phyloP scores from a whole-genome alignment of 2,329 filamentous ascomycete genomes.

The Clonostachys rosea region DNA sequence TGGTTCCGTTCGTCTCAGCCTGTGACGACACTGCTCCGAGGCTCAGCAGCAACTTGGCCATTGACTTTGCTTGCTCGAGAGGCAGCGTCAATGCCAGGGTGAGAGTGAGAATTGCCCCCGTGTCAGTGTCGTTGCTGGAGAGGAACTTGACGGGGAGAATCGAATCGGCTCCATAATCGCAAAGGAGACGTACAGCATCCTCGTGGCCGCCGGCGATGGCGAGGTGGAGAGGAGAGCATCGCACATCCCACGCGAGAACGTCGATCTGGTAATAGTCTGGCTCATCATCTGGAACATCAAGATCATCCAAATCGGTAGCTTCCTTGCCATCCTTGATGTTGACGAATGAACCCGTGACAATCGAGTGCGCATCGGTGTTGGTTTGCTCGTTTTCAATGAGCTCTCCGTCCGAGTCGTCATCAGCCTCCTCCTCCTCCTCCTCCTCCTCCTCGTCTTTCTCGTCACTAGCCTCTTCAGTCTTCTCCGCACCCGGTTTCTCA shows the following conservation, averaged over 20 bases:
- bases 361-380: slow-evolving; percentile 44
- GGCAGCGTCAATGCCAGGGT: slow-evolving; percentile 64
- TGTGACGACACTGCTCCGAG: slow-evolving; percentile 72
- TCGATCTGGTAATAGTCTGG: slow-evolving; percentile 80
- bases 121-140: slow-evolving; percentile 38
- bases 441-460: slow-evolving; percentile 2
- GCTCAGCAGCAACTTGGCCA: slow-evolving; percentile 59
- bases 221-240: slow-evolving; percentile 70
- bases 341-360: slow-evolving; percentile 70
- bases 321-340: slow-evolving; percentile 52
- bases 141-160: slow-evolving; percentile 69
- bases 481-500: slow-evolving; percentile 12
- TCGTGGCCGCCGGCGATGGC: slow-evolving; percentile 71
- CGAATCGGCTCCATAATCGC: slow-evolving; percentile 73
- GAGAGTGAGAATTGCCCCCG: slow-evolving; percentile 63
- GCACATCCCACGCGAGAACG: slow-evolving; percentile 73
- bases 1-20: slow-evolving; percentile 60
- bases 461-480: slow-evolving; percentile 2
- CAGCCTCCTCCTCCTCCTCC: slow-evolving; percentile 21
- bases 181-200: slow-evolving; percentile 64
- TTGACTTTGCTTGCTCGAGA: slow-evolving; percentile 56
- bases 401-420: slow-evolving; percentile 38
- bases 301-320: slow-evolving; percentile 27
- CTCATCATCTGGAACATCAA: slow-evolving; percentile 55
- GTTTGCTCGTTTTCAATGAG: slow-evolving; percentile 38